Base-by-base conservation (phyloP, 2,329 filamentous ascomycete genomes). In the Exophiala aquamarina region DNA sequence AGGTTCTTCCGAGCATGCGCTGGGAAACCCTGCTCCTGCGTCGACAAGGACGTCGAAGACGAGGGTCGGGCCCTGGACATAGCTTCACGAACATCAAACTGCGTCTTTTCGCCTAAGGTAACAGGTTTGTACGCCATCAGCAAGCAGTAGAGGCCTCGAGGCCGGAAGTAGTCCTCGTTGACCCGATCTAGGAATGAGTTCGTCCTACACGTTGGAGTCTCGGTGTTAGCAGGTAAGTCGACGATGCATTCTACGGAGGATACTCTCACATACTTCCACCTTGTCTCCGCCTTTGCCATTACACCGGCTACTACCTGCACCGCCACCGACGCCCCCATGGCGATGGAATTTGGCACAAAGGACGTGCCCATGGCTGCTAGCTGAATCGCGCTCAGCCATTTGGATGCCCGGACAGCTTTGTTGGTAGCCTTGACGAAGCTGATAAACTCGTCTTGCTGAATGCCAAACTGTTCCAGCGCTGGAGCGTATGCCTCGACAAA, bases 101-200 rank as follows among this genome's bases (percentile, higher is more conserved):
- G 19, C 8, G 14, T 17, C 9, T 44, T 45, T 15, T 8, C 61
- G 4, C 74, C 74, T 8, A 63, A 60, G 1, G 67, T 41, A 47
- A n/a, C 42, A 46, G 74, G 71, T 37, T 73, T 73, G 64, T 70
- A 80, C 1, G 74, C 73, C 63, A 82, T 72, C 17, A 84, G 66
- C 11, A 78, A 64, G 46, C 70, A 73, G 60, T 74, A 77, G 0
- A 83, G 67, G 0, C 79, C 79, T 2, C 70, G 71, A 0, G 80
- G 79, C 33, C 67, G 70, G 60, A 83, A 84, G 49, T 80, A 73
- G 6, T 76, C 67, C 5, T 72, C 66, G 55, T 83, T 83, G 55
- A 80, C 69, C 20, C 66, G 63, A 52, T 81, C 71, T 7, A 84
- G 68, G 58, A 79, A 83, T 0, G 59, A 64, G 54, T 81, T 82